Evolutionary conservation across 169 alveolate species (phyloP), one percentile per base, ranked within the genome.

Genomic region (Plasmodium sp.): DNA sequence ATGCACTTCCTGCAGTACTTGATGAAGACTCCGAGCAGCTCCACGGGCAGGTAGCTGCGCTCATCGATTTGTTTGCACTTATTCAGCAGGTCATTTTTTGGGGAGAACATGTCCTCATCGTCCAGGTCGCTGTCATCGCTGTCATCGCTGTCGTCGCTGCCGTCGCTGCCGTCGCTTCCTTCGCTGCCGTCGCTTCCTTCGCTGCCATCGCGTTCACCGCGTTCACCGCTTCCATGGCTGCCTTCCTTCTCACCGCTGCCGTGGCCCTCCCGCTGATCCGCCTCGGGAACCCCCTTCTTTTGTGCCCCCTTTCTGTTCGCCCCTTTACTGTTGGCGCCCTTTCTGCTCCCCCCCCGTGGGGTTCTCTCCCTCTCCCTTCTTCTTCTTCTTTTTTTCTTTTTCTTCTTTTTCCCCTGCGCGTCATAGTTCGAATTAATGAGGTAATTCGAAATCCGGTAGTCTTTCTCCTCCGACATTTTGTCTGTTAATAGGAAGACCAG

Each of bases 401-500:
- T 39, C 14, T 85, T 18, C 41, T 74, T 12, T 16, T 18, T 22
- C 39, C 77, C 39, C n/a, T 67, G 16, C 5, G 14, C 41, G 27
- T 67, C 77, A 67, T 67, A 67, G 67, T 31, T 86, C 10, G 93
- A 41, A 36, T 45, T 75, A 10, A 86, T 86, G 16, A 86, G 48
- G 72, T 90, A 80, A 81, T 90, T 80, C 2, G 94, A 79, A n/a
- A 90, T 90, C 4, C 16, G 73, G 18, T 62, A 36, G 34, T 90
- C 94, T 80, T 80, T 90, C 72, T 80, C 94, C 75, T 90, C 90
- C 27, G 93, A 86, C 41, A 86, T 36, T 54, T 75, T 75, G 34
- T 86, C 93, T 7, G 93, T 72, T 56, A 94, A 7, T n/a, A 96
- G 74, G 85, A 96, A 95, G 36, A 97, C 95, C 51, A 96, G 80